These are phyloP conservation scores for Colletotrichum tamarilloi DNA, from an alignment of 2,329 filamentous ascomycete genomes.

Conservation along the genomic window DNA sequence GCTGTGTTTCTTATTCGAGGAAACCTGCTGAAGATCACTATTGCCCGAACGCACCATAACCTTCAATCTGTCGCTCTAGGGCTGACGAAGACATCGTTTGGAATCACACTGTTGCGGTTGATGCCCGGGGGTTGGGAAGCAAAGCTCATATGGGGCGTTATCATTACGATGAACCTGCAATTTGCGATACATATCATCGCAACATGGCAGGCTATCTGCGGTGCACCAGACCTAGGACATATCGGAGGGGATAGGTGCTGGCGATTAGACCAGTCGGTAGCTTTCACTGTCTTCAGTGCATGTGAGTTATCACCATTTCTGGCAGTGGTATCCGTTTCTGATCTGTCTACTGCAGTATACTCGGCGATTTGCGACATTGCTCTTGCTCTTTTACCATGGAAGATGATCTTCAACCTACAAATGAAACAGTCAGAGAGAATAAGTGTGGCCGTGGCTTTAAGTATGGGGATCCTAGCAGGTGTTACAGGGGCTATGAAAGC, in stretches of 20 bases:
- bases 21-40: constrained; percentile 35
- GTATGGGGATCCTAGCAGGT: constrained; percentile 44
- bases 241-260: constrained; percentile 9
- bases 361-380: constrained; percentile 24
- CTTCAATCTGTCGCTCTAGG: constrained; percentile 44
- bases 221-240: constrained; percentile 21
- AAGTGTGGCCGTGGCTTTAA: constrained; percentile 41
- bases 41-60: constrained; percentile 38
- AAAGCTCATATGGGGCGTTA: constrained; percentile 44
- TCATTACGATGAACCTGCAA: constrained; percentile 45
- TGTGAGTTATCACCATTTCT: background rate
- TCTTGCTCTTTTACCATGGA: constrained; percentile 19
- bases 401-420: constrained; percentile 40
- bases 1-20: constrained; percentile 31
- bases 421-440: constrained; percentile 43
- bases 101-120: constrained; percentile 47
- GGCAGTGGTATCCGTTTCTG: background rate
- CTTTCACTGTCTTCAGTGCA: constrained; percentile 5
- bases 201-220: constrained; percentile 42
- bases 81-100: constrained; percentile 52
- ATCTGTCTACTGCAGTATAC: background rate
- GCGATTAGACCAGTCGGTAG: background rate
- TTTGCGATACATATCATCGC: constrained; percentile 41
- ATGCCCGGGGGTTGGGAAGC: constrained; percentile 39
- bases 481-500: constrained; percentile 38